These are phyloP conservation scores for Fragilaria crotonensis DNA, from an alignment of 108 stramenopile genomes.

Conservation along the genomic window DNA sequence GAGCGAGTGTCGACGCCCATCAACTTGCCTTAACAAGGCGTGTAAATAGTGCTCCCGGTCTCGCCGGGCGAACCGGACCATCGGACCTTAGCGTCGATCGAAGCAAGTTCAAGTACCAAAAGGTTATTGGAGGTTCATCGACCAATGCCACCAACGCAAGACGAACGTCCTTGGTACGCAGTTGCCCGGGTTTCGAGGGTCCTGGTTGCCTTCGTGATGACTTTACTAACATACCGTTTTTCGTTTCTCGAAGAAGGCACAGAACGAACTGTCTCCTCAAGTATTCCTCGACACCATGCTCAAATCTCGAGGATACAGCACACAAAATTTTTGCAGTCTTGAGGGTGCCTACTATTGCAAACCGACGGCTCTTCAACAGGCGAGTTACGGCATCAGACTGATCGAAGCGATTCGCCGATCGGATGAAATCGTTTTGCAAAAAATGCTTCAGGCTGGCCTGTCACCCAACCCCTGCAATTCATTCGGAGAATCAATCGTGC, in stretches of 20 bases:
- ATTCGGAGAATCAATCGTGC: conserved; percentile 75
- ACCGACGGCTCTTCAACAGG: conserved; percentile 64
- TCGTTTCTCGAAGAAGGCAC: neutral
- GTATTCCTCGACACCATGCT: conserved; percentile 44
- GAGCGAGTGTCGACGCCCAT: neutral
- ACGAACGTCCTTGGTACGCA: neutral
- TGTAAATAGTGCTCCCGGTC: neutral
- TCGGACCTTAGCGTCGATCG: neutral
- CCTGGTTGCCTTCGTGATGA: neutral
- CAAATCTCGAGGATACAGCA: conserved; percentile 61
- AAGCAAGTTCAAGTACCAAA: neutral
- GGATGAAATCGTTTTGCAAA: conserved; percentile 32
- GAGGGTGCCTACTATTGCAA: conserved; percentile 58
- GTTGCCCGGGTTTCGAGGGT: neutral
- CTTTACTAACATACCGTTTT: neutral
- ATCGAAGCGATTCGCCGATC: conserved; percentile 53
- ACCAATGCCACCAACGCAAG: neutral
- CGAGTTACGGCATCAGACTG: conserved; percentile 54
- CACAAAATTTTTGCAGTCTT: conserved; percentile 37
- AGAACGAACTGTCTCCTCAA: conserved; percentile 36
- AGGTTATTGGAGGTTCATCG: neutral
- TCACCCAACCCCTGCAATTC: conserved; percentile 80
- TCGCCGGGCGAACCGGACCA: neutral
- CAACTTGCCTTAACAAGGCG: neutral
- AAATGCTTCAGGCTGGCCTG: conserved; percentile 47